These are phyloP conservation scores for Malus sylvestris DNA, from an alignment of 306 rosid genomes.

Conservation along the genomic window DNA sequence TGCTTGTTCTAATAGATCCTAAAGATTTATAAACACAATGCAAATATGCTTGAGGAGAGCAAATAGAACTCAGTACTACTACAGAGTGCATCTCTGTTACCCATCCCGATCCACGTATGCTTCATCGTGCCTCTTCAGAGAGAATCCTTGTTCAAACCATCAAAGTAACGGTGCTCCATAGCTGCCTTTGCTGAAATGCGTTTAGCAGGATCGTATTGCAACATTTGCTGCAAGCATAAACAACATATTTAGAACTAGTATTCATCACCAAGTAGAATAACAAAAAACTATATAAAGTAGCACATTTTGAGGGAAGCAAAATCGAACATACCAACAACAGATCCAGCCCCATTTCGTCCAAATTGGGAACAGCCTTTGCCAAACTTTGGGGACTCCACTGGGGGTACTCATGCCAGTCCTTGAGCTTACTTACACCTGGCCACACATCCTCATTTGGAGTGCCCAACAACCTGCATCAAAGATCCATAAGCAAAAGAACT, in stretches of 20 bases:
- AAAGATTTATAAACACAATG: not conserved
- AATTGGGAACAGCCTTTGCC: conserved; percentile 54
- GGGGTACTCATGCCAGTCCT: conserved; percentile 96
- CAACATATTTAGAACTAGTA: not conserved
- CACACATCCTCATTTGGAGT: conserved; percentile 88
- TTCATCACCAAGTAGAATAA: not conserved
- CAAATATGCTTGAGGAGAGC: conserved; percentile 33
- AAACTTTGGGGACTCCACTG: conserved; percentile 76
- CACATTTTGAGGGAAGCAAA: not conserved
- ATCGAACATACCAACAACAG: conserved; percentile 45
- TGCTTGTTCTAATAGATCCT: not conserved
- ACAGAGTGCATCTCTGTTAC: not conserved
- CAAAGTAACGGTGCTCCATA: conserved; percentile 85
- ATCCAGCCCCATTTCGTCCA: conserved; percentile 64
- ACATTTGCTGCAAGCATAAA: conserved; percentile 57
- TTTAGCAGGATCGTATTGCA: conserved; percentile 63
- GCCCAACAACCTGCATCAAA: conserved; percentile 59
- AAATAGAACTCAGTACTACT: not conserved
- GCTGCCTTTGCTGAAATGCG: conserved; percentile 91
- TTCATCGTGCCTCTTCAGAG: conserved; percentile 19
- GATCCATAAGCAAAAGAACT: not conserved
- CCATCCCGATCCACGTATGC: conserved; percentile 3
- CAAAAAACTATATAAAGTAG: not conserved
- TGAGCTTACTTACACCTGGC: conserved; percentile 89
- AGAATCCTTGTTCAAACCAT: conserved; percentile 41